Base-by-base conservation (phyloP, 2,329 filamentous ascomycete genomes). In the Alternaria atra region DNA sequence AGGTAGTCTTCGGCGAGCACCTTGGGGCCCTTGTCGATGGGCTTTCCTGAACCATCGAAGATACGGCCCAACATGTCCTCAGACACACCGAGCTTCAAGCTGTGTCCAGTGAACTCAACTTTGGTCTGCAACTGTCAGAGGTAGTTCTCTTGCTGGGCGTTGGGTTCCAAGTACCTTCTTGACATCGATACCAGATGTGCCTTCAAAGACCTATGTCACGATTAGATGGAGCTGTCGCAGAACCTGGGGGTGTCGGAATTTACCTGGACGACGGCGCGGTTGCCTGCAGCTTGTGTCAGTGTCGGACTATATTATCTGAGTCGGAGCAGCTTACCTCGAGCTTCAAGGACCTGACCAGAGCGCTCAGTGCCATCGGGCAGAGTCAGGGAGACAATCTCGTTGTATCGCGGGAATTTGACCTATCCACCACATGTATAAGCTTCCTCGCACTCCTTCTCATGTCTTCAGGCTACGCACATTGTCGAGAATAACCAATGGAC, bases 1-100 rank as follows among this genome's bases (percentile, higher is more conserved):
- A 99, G 86, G 81, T 97, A 99, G 74, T 99, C 95, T 82, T 99
- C 95, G 53, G 95, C 94, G 68, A 99, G 84, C 74, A 99, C 95
- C 85, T 97, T 98, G 64, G 95, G 95, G 55, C 96, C 95, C 85
- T 98, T 99, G 84, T 99, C 95, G 80, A 99, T 99, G 72, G 96
- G 92, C 81, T 94, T 91, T 78, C 95, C 95, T 63, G 95, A 98
- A 75, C 95, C 95, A 84, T 99, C 94, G 79, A 99, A 99, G 81
- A 98, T 93, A 84, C 96, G 94, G 69, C 95, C 95, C 82, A 99
- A 84, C 95, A 99, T 99, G 85, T 99, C 95, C 84, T 99, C 96
- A 53, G 95, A 98, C 62, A 99, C 95, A 81, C 95, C 95, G 54
- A 99, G 91, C 88, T 98, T 98, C 84, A 99, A 85, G 84, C 92